These are phyloP conservation scores for Trichosanthes cucumerina DNA, from an alignment of 306 rosid genomes.

Conservation along the genomic window DNA sequence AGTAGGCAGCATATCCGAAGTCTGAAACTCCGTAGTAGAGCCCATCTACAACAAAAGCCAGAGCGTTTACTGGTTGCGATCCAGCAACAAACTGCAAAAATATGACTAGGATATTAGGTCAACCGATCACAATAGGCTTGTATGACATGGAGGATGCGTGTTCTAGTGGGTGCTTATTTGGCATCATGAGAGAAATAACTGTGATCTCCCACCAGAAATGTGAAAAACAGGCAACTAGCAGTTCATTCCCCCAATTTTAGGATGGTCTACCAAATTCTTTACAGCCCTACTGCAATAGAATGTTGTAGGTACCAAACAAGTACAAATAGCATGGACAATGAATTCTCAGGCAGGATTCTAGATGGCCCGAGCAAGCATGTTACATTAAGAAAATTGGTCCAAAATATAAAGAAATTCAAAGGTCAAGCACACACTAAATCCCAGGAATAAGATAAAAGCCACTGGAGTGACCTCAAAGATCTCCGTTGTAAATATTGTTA, in stretches of 20 bases:
- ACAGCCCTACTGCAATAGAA: not conserved
- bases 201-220: not conserved
- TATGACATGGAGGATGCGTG: not conserved
- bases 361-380: not conserved
- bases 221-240: not conserved
- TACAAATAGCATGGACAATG: not conserved
- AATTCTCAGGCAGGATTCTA: not conserved
- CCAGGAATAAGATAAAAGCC: too few relatives aligned
- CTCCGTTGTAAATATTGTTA: not conserved
- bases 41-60: constrained; percentile 92
- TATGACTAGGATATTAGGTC: constrained; percentile 15
- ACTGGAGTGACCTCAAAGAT: too few relatives aligned
- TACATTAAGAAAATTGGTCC: not conserved
- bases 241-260: not conserved
- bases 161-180: not conserved
- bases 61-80: constrained; percentile 86
- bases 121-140: not conserved
- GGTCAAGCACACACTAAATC: too few relatives aligned
- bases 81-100: constrained; percentile 82
- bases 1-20: constrained; percentile 83
- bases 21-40: constrained; percentile 93
- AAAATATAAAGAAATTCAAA: not conserved
- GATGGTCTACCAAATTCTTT: not conserved
- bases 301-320: not conserved
- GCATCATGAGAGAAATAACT: not conserved